A percentile compares a stretch with the other conserved stretches of the same genome.
Evolutionary conservation across 106 monocot genomes (phyloP).

Genomic region (Acorus gramineus): DNA sequence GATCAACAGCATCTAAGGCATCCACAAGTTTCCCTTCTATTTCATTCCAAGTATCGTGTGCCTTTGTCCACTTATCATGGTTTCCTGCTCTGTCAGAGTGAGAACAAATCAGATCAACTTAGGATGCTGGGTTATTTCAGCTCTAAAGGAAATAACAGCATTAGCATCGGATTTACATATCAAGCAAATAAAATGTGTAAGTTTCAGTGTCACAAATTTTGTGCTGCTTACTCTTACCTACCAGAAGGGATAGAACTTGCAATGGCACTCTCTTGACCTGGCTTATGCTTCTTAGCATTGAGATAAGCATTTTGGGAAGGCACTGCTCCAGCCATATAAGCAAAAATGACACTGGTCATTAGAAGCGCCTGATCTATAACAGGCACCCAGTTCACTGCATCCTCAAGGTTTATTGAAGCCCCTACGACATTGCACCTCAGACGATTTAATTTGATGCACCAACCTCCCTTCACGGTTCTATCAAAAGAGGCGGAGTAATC

Average conservation of each 20-base stretch:
- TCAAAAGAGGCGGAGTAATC: neutral
- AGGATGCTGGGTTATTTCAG: neutral
- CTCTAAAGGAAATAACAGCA: neutral
- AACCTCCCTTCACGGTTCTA: neutral
- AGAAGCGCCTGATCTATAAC: constrained; percentile 59
- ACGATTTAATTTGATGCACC: constrained; percentile 1
- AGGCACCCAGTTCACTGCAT: constrained; percentile 30
- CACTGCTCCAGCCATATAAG: constrained; percentile 67
- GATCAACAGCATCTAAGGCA: constrained; percentile 33
- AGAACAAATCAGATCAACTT: neutral
- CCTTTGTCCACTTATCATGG: constrained; percentile 5
- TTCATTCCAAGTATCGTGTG: constrained; percentile 39
- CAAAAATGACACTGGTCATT: constrained; percentile 54
- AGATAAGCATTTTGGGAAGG: constrained; percentile 21
- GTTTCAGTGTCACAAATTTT: constrained; percentile 1
- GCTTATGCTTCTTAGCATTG: constrained; percentile 3
- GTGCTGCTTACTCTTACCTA: constrained; percentile 60
- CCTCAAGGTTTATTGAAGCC: constrained; percentile 34
- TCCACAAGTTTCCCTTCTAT: constrained; percentile 41
- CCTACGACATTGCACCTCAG: constrained; percentile 30
- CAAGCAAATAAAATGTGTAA: neutral
- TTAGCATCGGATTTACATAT: neutral
- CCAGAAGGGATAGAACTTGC: constrained; percentile 33
- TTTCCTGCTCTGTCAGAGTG: constrained; percentile 16
- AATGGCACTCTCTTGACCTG: constrained; percentile 3